Evolutionary conservation across 2,329 filamentous ascomycete species (phyloP), one percentile per base, ranked within the genome.

Genomic region (Fusarium dlaminii): DNA sequence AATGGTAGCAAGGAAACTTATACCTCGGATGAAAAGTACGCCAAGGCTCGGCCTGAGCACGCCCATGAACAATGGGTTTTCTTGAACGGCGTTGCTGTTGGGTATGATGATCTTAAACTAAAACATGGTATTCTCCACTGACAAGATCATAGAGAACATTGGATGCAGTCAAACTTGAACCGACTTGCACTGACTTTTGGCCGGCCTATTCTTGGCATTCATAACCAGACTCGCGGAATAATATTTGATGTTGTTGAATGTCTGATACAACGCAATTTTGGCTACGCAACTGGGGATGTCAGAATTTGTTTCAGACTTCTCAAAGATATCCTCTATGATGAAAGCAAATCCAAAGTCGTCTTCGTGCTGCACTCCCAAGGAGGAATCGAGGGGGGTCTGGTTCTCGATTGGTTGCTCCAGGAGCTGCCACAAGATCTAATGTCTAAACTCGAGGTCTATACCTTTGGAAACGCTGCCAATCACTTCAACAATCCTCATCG

Each of bases 361-460:
- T 87, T 96, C 62, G 89, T 96, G 68, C 84, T 93, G 42, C 94
- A 96, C 80, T 93, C 91, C 2, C 94, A 96, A 80, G 94, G 94
- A 8, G 93, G 88, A 20, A 93, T 96, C 57, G 90, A 94, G 78
- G 91, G 91, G 5, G 88, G 92, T 7, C 83, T 95, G 63, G 90
- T 94, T 10, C 82, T 95, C 12, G 93, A 96, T 82, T 94, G 93
- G 91, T 86, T 96, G 5, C 85, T 95, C 3, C 90, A 92, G 71
- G 93, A 95, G 78, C 82, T 94, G 18, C 89, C 92, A 0, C 89
- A 91, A 65, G 87, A 91, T 70, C 83, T 92, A 8, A 83, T 94
- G 11, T 82, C 85, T 5, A 93, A 94, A 75, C 86, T 95, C 1
- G 93, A 96, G 81, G 88, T 96, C 6, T 92, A 91, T 81, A 95